These are phyloP conservation scores for Ormosia emarginata DNA, from an alignment of 306 rosid species.

Conservation along the genomic window DNA sequence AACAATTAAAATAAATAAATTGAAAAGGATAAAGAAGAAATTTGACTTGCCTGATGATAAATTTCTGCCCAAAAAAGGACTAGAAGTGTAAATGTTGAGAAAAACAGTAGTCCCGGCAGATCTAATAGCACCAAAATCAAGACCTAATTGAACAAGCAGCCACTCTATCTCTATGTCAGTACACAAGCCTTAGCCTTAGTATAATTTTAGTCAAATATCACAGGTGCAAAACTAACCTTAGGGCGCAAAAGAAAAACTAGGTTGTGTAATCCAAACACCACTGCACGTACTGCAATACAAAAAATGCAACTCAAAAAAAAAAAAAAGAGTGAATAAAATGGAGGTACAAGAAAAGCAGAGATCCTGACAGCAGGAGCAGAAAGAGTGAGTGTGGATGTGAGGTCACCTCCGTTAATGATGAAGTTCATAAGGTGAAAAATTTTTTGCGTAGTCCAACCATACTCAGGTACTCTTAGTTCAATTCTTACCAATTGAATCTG, in stretches of 20 bases:
- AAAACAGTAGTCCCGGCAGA: constrained; percentile 88
- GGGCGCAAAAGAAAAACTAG: constrained; percentile 73
- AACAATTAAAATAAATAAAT: not conserved
- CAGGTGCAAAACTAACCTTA: constrained; percentile 44
- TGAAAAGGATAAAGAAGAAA: not conserved
- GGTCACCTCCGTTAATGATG: constrained; percentile 86
- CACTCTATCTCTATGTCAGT: constrained; percentile 24
- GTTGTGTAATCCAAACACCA: constrained; percentile 83
- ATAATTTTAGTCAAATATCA: not conserved
- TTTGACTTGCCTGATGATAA: constrained; percentile 78
- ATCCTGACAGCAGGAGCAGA: not conserved
- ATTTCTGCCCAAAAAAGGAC: constrained; percentile 99
- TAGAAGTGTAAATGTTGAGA: constrained; percentile 88
- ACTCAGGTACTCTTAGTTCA: constrained; percentile 90
- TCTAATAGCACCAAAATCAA: constrained; percentile 58
- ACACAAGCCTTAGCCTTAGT: not conserved
- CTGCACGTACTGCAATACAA: constrained; percentile 70
- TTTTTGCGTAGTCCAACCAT: constrained; percentile 97
- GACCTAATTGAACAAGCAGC: constrained; percentile 56
- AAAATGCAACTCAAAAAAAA: not conserved
- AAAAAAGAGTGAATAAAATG: not conserved
- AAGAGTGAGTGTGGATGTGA: not conserved
- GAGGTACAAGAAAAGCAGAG: not conserved
- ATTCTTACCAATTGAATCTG: constrained; percentile 89
- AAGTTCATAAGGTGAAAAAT: constrained; percentile 97